These are phyloP conservation scores for Chenopodium berlandieri DNA, from an alignment of 148 eudicot genomes.

Conservation along the genomic window DNA sequence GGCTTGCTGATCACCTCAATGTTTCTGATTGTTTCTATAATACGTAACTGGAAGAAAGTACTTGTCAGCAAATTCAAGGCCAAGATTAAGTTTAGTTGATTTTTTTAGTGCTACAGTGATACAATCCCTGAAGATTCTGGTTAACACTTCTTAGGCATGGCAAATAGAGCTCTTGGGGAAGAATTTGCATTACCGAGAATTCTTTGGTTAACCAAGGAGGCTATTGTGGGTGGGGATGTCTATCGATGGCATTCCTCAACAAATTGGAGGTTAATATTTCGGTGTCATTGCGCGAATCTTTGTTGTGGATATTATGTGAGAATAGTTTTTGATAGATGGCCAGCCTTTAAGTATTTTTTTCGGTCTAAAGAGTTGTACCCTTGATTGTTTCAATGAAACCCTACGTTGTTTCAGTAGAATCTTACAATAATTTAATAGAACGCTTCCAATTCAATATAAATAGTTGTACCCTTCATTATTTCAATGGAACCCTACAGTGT, in stretches of 20 bases:
- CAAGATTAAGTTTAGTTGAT: not conserved
- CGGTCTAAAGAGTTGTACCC: too few relatives aligned
- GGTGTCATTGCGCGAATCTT: not conserved
- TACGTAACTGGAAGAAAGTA: conserved; percentile 3
- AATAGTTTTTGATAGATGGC: conserved; percentile 7
- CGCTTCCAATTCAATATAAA: too few relatives aligned
- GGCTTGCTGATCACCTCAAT: conserved; percentile 68
- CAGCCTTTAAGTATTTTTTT: too few relatives aligned
- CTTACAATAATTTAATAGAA: too few relatives aligned
- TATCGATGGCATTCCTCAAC: not conserved
- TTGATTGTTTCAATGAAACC: too few relatives aligned
- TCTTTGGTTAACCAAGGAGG: conserved; percentile 9
- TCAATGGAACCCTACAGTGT: too few relatives aligned
- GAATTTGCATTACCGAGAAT: conserved; percentile 2
- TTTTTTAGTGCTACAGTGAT: not conserved
- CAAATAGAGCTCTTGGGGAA: conserved; percentile 2
- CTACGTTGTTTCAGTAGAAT: too few relatives aligned
- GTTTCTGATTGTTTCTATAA: conserved; percentile 56
- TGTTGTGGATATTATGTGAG: conserved; percentile 18
- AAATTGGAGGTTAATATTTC: conserved; percentile 11
- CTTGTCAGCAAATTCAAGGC: not conserved
- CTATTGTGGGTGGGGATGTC: not conserved
- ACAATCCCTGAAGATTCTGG: not conserved
- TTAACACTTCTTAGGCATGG: conserved; percentile 2
- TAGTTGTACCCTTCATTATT: too few relatives aligned